These are phyloP conservation scores for Eucalyptus virginea DNA, from an alignment of 345 rosid species.

Conservation along the genomic window DNA sequence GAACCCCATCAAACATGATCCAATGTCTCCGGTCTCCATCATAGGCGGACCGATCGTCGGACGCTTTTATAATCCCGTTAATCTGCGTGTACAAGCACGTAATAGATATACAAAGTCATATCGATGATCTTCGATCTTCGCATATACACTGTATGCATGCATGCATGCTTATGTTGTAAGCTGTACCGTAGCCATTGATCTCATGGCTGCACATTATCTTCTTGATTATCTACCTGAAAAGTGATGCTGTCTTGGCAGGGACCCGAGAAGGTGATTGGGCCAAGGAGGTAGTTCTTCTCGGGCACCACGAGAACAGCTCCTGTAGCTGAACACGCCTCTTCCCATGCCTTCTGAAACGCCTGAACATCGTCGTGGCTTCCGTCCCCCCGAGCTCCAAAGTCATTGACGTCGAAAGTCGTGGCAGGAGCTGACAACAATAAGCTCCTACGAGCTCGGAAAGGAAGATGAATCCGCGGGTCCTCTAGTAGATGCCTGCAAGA, in stretches of 20 bases:
- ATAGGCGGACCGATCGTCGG: conserved; percentile 41
- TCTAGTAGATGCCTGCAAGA: background rate
- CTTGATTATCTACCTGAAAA: conserved; percentile 30
- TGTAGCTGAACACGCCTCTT: conserved; percentile 45
- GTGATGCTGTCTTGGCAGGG: conserved; percentile 53
- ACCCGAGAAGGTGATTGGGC: conserved; percentile 43
- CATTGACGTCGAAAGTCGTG: conserved; percentile 19
- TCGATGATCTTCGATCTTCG: background rate
- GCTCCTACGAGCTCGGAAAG: background rate
- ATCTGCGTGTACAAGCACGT: conserved; percentile 13
- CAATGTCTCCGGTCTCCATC: conserved; percentile 39
- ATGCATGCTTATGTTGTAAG: background rate
- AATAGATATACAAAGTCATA: background rate
- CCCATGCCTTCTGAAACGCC: conserved; percentile 79
- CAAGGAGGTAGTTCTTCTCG: conserved; percentile 28
- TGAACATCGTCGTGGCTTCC: conserved; percentile 39
- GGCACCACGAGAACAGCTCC: conserved; percentile 45
- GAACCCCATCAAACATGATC: conserved; percentile 40
- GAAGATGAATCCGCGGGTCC: background rate
- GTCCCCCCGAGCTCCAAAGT: conserved; percentile 52
- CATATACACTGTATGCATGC: background rate
- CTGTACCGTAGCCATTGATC: background rate
- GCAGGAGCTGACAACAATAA: background rate
- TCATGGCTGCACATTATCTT: background rate
- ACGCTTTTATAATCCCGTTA: conserved; percentile 52